Conservation (phyloP, 768 basidiomycete species). For the Rhodotorula diobovata region DNA sequence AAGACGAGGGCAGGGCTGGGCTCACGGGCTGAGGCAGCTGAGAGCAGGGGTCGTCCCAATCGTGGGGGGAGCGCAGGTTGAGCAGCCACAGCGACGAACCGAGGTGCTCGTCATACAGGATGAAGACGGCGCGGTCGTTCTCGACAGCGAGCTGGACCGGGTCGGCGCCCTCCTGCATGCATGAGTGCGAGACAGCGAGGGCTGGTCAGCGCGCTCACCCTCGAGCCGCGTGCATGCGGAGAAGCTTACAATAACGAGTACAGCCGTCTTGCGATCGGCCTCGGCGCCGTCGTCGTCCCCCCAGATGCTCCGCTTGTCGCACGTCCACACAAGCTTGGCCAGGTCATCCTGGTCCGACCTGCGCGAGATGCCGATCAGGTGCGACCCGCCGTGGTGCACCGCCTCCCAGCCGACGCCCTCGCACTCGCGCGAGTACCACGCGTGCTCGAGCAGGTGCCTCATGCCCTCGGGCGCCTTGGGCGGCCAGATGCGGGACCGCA, state of each 20-base stretch:
- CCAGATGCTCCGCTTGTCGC: neutral
- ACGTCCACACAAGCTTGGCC: conserved; percentile 1
- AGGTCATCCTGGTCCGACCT: neutral
- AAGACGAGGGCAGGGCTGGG: no score
- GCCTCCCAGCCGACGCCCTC: neutral
- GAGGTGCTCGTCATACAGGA: neutral
- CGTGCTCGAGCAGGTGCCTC: neutral
- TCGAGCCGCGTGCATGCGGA: neutral
- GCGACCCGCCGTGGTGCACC: conserved; percentile 15
- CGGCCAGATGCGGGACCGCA: neutral
- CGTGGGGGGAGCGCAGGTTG: neutral
- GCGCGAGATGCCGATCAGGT: conserved; percentile 6
- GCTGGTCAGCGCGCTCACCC: neutral
- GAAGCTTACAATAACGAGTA: conserved; percentile 12
- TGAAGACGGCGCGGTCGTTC: conserved; percentile 22
- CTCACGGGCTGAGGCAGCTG: conserved; percentile 12
- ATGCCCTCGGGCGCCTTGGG: neutral
- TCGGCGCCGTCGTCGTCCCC: neutral
- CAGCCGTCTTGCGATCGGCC: conserved; percentile 20
- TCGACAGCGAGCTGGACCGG: conserved; percentile 27
- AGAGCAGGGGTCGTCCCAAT: conserved; percentile 4
- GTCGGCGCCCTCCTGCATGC: neutral
- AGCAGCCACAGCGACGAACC: conserved; percentile 5
- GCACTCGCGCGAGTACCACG: neutral
- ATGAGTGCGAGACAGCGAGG: no score